Percentiles rank a stretch among this genome's conserved stretches.
These are phyloP conservation scores for Xerocomus spinulosus DNA, from an alignment of 768 basidiomycete species.

Conservation along the genomic window DNA sequence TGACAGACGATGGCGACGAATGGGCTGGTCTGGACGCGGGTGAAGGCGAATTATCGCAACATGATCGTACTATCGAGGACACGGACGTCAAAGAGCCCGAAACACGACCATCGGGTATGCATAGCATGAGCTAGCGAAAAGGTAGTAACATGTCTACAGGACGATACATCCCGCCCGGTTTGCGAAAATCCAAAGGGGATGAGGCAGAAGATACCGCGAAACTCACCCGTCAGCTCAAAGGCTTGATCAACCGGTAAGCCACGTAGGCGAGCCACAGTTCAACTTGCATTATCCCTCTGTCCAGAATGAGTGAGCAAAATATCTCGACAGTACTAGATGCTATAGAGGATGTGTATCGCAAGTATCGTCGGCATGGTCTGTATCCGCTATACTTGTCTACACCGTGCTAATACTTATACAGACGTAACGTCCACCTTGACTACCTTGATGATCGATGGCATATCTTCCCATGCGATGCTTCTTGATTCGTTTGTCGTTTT, in stretches of 20 bases:
- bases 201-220: conserved; percentile 43
- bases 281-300: background rate
- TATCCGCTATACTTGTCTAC: background rate
- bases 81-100: background rate
- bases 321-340: conserved; percentile 68
- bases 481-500: conserved; percentile 88
- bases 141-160: conserved; percentile 23
- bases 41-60: background rate
- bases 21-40: conserved; percentile 35
- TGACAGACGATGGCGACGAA: conserved; percentile 24
- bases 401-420: conserved; percentile 28
- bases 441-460: conserved; percentile 68
- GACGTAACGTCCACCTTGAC: conserved; percentile 83
- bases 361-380: conserved; percentile 73
- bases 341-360: conserved; percentile 73
- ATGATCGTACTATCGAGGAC: background rate
- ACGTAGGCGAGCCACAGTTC: background rate
- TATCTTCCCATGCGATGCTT: conserved; percentile 73
- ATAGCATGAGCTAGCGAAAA: background rate
- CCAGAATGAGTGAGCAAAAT: conserved; percentile 87
- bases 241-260: conserved; percentile 76
- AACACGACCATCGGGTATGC: conserved; percentile 10
- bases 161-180: conserved; percentile 79
- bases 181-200: conserved; percentile 49
- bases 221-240: conserved; percentile 75